A percentile compares a stretch with the other conserved stretches of the same genome.
phyloP scores from a whole-genome alignment of 805 yeast genomes.

The Saccharomycopsis babjevae region DNA sequence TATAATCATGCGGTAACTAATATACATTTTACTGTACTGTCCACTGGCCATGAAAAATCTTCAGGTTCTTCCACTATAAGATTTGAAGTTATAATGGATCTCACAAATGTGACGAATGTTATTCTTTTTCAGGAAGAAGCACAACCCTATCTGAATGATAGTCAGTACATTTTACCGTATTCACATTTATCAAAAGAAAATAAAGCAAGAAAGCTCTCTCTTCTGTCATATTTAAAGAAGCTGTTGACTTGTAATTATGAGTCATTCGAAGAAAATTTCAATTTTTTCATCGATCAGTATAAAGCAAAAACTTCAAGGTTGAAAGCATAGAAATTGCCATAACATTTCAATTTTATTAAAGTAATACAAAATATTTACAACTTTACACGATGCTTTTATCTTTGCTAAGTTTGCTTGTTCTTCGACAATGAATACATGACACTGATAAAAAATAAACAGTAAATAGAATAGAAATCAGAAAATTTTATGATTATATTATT shows the following conservation, averaged over 20 bases:
- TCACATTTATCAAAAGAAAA: background rate
- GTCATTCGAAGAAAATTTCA: background rate
- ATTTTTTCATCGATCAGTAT: background rate
- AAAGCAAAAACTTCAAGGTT: background rate
- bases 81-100: background rate
- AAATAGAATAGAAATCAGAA: background rate
- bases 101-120: background rate
- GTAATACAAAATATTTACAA: background rate
- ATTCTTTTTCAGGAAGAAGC: background rate
- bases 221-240: background rate
- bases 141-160: background rate
- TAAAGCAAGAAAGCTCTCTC: background rate
- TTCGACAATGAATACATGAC: background rate
- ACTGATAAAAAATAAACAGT: too few relatives aligned
- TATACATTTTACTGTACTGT: background rate
- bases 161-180: background rate
- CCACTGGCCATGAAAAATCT: background rate
- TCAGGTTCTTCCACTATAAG: background rate
- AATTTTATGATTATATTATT: background rate
- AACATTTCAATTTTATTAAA: background rate
- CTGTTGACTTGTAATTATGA: background rate
- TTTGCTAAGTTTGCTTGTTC: background rate
- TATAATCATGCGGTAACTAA: background rate
- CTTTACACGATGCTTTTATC: background rate
- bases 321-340: background rate